Evolutionary conservation across 164 flowering plant species (phyloP).

Genomic region (Houttuynia cordata): DNA sequence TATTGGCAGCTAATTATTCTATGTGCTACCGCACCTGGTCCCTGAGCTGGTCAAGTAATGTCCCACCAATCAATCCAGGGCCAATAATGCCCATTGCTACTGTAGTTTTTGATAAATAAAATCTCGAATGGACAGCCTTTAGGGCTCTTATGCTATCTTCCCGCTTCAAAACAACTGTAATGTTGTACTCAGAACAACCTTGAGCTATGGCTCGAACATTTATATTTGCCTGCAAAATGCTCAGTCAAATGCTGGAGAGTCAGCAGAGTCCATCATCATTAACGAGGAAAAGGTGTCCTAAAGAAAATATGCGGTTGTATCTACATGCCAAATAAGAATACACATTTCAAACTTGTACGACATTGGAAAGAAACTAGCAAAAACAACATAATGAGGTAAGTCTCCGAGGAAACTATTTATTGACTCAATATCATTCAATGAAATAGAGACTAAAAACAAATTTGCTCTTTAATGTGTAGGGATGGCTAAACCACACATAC

Average conservation of each 20-base stretch:
- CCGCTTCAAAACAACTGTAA: slow-evolving; percentile 81
- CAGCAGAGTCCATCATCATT: background rate
- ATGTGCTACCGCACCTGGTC: slow-evolving; percentile 52
- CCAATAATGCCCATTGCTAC: slow-evolving; percentile 95
- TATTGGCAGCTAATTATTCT: background rate
- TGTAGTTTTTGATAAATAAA: slow-evolving; percentile 80
- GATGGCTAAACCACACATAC: slow-evolving; percentile 20
- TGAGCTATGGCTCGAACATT: slow-evolving; percentile 94
- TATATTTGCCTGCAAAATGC: slow-evolving; percentile 65
- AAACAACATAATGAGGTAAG: background rate
- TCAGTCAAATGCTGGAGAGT: background rate
- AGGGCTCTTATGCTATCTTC: slow-evolving; percentile 89
- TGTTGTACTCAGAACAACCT: slow-evolving; percentile 95
- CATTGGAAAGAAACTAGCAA: background rate
- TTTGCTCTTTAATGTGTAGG: background rate
- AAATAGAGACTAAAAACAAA: background rate
- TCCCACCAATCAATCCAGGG: slow-evolving; percentile 85
- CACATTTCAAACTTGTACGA: background rate
- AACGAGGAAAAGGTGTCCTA: too few species aligned
- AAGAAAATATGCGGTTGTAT: background rate
- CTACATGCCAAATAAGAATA: background rate
- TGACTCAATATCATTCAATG: background rate
- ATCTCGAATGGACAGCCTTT: slow-evolving; percentile 87
- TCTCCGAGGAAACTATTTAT: background rate
- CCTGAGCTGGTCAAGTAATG: slow-evolving; percentile 86